A percentile compares a stretch with the other conserved stretches of the same genome.
These are phyloP conservation scores for Berkeleyomyces basicola DNA, from an alignment of 2,329 filamentous ascomycete genomes.

Conservation along the genomic window DNA sequence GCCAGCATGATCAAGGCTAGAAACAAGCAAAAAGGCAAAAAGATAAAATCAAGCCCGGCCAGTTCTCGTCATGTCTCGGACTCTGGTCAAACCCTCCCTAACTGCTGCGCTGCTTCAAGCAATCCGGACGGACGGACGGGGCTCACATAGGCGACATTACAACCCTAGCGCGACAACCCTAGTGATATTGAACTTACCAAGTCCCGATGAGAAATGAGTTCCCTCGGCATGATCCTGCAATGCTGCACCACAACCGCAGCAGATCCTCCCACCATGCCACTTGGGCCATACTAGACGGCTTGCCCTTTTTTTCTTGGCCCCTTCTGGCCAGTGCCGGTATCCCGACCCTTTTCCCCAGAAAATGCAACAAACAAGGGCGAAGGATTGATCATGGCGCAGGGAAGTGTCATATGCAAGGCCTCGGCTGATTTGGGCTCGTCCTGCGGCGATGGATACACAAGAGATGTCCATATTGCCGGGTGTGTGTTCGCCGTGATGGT, in stretches of 20 bases:
- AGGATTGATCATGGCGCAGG: not conserved
- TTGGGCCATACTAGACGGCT: not conserved
- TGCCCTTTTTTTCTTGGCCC: not conserved
- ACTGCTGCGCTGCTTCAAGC: not conserved
- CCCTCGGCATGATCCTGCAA: not conserved
- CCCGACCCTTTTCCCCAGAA: slow-evolving; percentile 11
- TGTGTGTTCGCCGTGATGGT: not conserved
- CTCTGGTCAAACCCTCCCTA: not conserved
- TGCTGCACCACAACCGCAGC: not conserved
- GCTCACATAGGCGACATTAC: not conserved
- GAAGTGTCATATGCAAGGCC: slow-evolving; percentile 7
- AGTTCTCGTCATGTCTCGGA: not conserved
- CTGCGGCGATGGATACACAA: not conserved
- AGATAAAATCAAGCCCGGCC: not conserved
- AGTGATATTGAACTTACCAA: not conserved
- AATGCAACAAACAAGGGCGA: not conserved
- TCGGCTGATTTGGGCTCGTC: not conserved
- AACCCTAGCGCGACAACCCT: not conserved
- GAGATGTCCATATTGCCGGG: not conserved
- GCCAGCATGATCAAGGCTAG: not conserved
- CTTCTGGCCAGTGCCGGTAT: slow-evolving; percentile 7
- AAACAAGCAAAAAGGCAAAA: not conserved
- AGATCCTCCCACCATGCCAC: not conserved
- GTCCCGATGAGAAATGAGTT: too few relatives aligned
- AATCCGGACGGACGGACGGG: slow-evolving; percentile 3